Evolutionary conservation across 2,329 filamentous ascomycete genomes (phyloP), one percentile per base, ranked within the genome.

Genomic region (Periconia macrospinosa): DNA sequence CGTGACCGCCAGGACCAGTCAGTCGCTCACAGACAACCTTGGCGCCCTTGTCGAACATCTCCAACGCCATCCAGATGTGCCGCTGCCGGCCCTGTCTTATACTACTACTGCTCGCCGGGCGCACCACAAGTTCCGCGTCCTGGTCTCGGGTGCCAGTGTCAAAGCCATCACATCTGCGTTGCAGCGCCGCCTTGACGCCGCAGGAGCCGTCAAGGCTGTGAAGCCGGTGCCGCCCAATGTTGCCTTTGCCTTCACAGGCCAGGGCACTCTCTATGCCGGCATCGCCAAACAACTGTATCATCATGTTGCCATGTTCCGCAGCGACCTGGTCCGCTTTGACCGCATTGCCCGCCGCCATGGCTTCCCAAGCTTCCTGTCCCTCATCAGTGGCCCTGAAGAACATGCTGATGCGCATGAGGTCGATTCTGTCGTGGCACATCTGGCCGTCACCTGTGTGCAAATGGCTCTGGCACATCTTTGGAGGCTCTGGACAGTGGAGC

Each of bases 161-260:
- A 50, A 40, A n/a, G 15, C 49, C 9, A 23, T 56, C 27, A 44
- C 18, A 11, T 17, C 18, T 19, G 41, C 8, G 41, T 20, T 20
- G 41, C 17, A 43, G 14, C 10, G 20, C 6, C 10, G 18, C 7
- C 15, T 19, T 7, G 14, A 11, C 30, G 30, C 7, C 13, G 41
- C 15, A 18, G 14, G 20, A 43, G 3, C 41, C 6, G 20, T 19
- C 18, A 18, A 54, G 17, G 49, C 52, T 44, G 15, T 45, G 27
- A 55, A 55, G 44, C 50, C 58, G 3, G 45, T 57, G 27, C 27
- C 45, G 43, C 63, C 69, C 2, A 46, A 49, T 2, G 51, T 78
- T 13, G 66, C 66, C 0, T 79, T 80, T 51, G 58, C 61, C 14
- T 76, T 76, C 55, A 75, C 75, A 19, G 74, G 75, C 6, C 73